phyloP scores from a whole-genome alignment of 2,329 filamentous ascomycete genomes.

The Sporothrix variecibatus region DNA sequence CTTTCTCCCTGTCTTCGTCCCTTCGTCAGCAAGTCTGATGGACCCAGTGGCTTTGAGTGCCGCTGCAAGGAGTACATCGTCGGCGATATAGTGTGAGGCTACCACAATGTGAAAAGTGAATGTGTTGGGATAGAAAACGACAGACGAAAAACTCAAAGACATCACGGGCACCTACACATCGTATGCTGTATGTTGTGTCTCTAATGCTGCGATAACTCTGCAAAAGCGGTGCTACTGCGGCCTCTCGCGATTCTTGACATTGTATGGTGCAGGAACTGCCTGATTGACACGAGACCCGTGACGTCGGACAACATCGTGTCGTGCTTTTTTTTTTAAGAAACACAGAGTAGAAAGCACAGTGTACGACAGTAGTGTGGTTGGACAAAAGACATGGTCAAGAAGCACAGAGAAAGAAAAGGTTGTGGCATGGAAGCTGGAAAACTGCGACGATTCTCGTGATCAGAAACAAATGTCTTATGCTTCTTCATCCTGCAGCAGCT shows the following conservation, averaged over 20 bases:
- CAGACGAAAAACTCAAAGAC: not conserved
- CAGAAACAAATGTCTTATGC: not conserved
- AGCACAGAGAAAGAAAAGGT: not conserved
- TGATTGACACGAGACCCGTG: not conserved
- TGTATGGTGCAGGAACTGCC: not conserved
- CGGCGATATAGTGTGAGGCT: not conserved
- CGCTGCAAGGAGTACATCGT: not conserved
- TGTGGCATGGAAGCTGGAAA: not conserved
- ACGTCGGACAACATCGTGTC: not conserved
- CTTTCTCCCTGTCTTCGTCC: too few species aligned
- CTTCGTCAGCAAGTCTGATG: too few species aligned
- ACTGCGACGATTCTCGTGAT: not conserved
- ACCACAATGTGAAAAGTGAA: not conserved
- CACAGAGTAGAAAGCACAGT: too few species aligned
- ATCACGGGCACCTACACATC: not conserved
- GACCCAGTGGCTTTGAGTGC: not conserved
- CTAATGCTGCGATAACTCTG: not conserved
- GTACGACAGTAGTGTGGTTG: not conserved
- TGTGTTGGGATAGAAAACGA: not conserved
- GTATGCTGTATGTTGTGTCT: not conserved
- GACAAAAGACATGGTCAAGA: not conserved
- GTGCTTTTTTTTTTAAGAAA: too few species aligned
- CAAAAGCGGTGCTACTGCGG: not conserved
- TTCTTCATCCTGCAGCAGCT: not conserved
- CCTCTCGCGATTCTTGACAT: not conserved